A percentile compares a stretch with the other conserved stretches of the same genome.
Evolutionary conservation across 179 eudicot species (phyloP).

Genomic region (Drosera spatulata): DNA sequence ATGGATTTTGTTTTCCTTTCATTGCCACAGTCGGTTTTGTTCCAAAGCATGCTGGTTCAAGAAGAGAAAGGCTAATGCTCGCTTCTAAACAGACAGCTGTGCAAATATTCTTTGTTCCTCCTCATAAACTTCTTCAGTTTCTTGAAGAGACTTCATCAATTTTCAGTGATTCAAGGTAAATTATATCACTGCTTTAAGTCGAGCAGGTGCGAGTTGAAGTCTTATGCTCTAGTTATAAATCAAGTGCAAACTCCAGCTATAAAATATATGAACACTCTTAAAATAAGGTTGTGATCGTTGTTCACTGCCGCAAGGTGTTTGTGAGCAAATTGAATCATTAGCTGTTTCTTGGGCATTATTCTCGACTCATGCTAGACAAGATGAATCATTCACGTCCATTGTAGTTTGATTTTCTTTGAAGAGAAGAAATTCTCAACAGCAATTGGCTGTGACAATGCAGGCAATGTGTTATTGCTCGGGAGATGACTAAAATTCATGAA

Average conservation of each 20-base stretch:
- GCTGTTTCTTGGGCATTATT: too few relatives aligned
- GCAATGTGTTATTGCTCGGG: conserved; percentile 92
- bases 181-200: not conserved
- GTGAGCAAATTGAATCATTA: too few relatives aligned
- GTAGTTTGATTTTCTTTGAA: too few relatives aligned
- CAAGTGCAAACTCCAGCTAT: not conserved
- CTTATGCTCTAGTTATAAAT: not conserved
- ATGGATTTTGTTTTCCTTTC: conserved; percentile 3
- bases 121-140: conserved; percentile 77
- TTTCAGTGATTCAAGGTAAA: conserved; percentile 65
- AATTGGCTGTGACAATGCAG: conserved; percentile 21
- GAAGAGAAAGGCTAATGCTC: conserved; percentile 60
- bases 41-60: conserved; percentile 63
- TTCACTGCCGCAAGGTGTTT: too few relatives aligned
- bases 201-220: not conserved
- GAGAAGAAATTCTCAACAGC: too few relatives aligned
- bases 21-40: conserved; percentile 74
- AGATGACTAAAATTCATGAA: conserved; percentile 94
- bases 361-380: too few relatives aligned
- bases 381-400: too few relatives aligned
- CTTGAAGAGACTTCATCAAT: conserved; percentile 62
- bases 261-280: too few relatives aligned
- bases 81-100: conserved; percentile 60
- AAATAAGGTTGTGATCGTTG: too few relatives aligned
- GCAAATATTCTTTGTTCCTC: conserved; percentile 94